Evolutionary conservation across 2,329 filamentous ascomycete genomes (phyloP), one percentile per base, ranked within the genome.

Genomic region (Ceratocystis huliohia): DNA sequence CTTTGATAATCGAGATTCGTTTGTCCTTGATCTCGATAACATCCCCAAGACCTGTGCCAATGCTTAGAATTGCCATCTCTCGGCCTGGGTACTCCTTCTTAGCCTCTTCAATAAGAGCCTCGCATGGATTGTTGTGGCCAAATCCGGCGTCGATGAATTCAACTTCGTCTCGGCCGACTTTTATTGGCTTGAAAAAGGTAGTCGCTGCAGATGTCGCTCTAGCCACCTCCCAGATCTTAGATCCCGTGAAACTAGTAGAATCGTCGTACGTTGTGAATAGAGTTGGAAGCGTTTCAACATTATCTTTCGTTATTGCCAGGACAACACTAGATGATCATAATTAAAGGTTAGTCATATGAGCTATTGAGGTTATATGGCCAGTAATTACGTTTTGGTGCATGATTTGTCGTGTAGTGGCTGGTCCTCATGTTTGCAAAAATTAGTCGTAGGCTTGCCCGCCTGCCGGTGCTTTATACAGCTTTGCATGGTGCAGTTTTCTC

Each of bases 91-190:
- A 74, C 50, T 70, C 68, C 1, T 45, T 61, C 56, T 67, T 46
- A 3, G 74, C 72, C 64, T 74, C 73, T 4, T 70, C 64, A 5
- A 74, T 70, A 13, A 75, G 68, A 1, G 72, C 67, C 30, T 73
- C 69, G 59, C 70, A 71, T 28, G 74, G 73, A 57, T 75, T 75
- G 65, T 75, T 75, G 46, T 72, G 69, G 1, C 72, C 72, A 25
- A 75, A 71, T 0, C 69, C 73, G 1, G 71, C 72, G 59, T 74
- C 73, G 28, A 75, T 69, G 30, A 73, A 74, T 20, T 72, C 71
- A 2, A 72, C 66, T 5, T 65, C 67, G 10, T 73, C 70, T 10
- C 71, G 69, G 28, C 72, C 72, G 7, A 73, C 15, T 28, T 69
- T 65, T 33, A 73, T 71, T 4, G 73, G 68, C 50, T 74, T 71